Evolutionary conservation across 306 rosid species (phyloP).

Genomic region (Quercus variabilis): DNA sequence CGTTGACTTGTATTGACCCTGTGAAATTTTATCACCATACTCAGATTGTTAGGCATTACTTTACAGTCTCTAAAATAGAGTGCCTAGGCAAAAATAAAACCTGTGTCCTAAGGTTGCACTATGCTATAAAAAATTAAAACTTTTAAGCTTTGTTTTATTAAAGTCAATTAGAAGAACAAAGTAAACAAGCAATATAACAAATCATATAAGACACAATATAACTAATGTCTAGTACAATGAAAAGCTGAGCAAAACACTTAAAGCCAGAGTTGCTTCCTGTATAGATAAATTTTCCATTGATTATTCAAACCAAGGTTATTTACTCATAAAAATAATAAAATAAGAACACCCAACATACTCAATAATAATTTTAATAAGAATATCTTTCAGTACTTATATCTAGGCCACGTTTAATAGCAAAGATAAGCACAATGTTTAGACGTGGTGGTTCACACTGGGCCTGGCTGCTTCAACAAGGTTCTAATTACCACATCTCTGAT

Average conservation of each 20-base stretch:
- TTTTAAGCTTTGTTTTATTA: background rate
- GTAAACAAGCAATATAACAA: background rate
- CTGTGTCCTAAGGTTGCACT: background rate
- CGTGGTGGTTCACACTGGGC: background rate
- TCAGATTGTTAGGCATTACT: background rate
- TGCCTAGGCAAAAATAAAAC: background rate
- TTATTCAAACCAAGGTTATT: background rate
- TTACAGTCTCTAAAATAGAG: background rate
- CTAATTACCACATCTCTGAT: background rate
- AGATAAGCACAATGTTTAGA: background rate
- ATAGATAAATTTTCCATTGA: background rate
- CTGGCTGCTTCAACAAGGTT: background rate
- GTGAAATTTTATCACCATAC: conserved; percentile 27
- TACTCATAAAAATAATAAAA: background rate
- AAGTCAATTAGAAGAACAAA: background rate
- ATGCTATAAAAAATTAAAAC: background rate
- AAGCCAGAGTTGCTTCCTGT: background rate
- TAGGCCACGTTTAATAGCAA: background rate
- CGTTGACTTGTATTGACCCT: conserved; percentile 99
- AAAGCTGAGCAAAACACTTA: background rate
- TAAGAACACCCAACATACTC: background rate
- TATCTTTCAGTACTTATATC: background rate
- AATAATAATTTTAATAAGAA: background rate
- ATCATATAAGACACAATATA: too few species aligned
- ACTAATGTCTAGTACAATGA: background rate